Conservation (phyloP, 2,329 filamentous ascomycete genomes). For the Scedosporium minutisporum region DNA sequence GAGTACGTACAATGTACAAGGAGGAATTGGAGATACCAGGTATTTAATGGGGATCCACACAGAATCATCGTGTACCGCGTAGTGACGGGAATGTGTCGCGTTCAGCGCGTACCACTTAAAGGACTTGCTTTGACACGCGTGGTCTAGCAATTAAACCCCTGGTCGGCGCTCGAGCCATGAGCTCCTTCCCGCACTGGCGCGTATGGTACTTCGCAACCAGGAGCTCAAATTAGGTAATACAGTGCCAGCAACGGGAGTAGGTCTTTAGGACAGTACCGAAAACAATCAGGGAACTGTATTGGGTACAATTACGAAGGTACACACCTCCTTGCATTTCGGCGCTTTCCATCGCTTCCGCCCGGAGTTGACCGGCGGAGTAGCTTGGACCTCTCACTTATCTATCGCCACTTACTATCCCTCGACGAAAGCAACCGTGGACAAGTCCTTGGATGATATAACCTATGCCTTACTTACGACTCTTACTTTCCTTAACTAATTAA, state of each 20-base stretch:
- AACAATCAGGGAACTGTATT: neutral
- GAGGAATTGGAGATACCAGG: conserved; percentile 1
- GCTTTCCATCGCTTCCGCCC: conserved; percentile 1
- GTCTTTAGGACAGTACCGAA: neutral
- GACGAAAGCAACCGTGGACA: neutral
- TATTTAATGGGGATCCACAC: conserved; percentile 3
- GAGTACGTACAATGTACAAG: neutral
- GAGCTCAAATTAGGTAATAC: neutral
- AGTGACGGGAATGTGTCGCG: neutral
- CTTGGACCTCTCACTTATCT: neutral
- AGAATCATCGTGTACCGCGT: conserved; percentile 3
- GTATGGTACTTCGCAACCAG: neutral
- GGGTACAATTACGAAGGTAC: neutral
- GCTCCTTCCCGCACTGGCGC: neutral
- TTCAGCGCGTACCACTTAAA: conserved; percentile 1
- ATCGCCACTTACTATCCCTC: neutral
- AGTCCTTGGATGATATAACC: neutral
- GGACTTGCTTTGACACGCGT: conserved; percentile 2
- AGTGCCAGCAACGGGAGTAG: neutral
- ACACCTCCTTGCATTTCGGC: neutral
- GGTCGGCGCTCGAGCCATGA: neutral
- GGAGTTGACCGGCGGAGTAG: neutral
- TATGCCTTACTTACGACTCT: neutral
- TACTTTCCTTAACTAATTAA: too few relatives aligned
- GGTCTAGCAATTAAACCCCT: conserved; percentile 5